Conservation (phyloP, 306 rosid species). For the Medicago truncatula region MtrunA17r5.0-ANR NC_053046.1:26575001-26575500, state of each 20-base stretch:
- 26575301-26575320: too few relatives aligned
- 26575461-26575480: neutral
- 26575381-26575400: neutral
- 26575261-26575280: neutral
- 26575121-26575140: slow-evolving; percentile 96
- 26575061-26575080: neutral
- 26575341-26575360: neutral
- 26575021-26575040: neutral
- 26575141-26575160: slow-evolving; percentile 98
- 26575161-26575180: slow-evolving; percentile 95
- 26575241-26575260: slow-evolving; percentile 12
- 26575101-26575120: slow-evolving; percentile 67
- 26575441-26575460: neutral
- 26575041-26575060: slow-evolving; percentile 23
- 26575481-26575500: neutral
- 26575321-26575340: neutral
- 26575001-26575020: neutral
- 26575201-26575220: slow-evolving; percentile 57
- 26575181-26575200: slow-evolving; percentile 73
- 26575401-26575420: neutral
- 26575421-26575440: neutral
- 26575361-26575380: neutral
- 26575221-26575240: slow-evolving; percentile 20
- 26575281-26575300: too few relatives aligned
- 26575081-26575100: slow-evolving; percentile 69